Conservation (phyloP, 1,284 basidiomycete species). For the Chalciporus sp. region DNA sequence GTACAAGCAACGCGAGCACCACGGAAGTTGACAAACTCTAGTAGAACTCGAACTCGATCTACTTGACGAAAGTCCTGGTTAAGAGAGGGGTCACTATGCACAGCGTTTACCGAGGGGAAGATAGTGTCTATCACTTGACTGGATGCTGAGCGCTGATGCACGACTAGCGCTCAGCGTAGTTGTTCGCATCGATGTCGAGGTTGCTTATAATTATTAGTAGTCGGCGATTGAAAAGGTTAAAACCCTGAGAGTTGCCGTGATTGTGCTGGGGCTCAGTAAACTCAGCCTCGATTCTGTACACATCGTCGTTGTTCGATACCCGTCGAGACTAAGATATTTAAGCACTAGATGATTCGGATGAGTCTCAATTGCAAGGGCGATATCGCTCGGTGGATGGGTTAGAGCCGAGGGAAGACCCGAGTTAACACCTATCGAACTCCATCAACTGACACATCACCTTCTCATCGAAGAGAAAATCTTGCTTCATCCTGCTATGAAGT, state of each 20-base stretch:
- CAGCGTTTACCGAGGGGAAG: not conserved
- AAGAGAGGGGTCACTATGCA: too few species aligned
- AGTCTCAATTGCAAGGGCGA: too few species aligned
- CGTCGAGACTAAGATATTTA: not conserved
- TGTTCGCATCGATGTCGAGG: not conserved
- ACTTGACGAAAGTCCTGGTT: not conserved
- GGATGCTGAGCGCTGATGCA: too few species aligned
- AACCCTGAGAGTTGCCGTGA: slow-evolving; percentile 20
- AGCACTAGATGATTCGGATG: not conserved
- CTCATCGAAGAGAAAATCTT: slow-evolving; percentile 21
- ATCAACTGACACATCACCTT: slow-evolving; percentile 12
- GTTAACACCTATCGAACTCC: slow-evolving; percentile 5
- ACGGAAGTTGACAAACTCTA: slow-evolving; percentile 18
- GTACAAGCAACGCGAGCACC: slow-evolving; percentile 16
- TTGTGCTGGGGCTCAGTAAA: not conserved
- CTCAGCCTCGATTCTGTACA: not conserved
- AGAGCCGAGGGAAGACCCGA: slow-evolving; percentile 7
- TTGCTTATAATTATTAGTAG: too few species aligned
- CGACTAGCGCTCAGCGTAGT: not conserved
- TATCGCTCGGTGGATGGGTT: not conserved
- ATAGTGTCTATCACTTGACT: not conserved
- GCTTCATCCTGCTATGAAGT: slow-evolving; percentile 1
- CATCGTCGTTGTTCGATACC: not conserved
- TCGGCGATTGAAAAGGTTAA: slow-evolving; percentile 24
- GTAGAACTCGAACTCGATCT: slow-evolving; percentile 1